A percentile compares a stretch with the other conserved stretches of the same genome.
These are phyloP conservation scores for Sugiyamaella smithiae DNA, from an alignment of 805 yeast species.

Conservation along the genomic window DNA sequence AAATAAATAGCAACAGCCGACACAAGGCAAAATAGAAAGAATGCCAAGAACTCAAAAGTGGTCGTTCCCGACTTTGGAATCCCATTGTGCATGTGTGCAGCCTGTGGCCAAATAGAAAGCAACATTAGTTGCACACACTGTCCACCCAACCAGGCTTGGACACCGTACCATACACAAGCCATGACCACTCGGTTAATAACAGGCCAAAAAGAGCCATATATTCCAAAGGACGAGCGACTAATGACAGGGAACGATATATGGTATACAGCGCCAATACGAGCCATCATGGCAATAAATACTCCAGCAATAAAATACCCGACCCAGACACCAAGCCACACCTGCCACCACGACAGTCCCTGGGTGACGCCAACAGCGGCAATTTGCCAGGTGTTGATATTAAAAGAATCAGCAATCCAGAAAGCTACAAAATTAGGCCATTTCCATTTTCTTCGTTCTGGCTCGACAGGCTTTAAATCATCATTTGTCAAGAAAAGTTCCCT, in stretches of 20 bases:
- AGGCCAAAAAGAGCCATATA: slow-evolving; percentile 86
- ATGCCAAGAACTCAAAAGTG: slow-evolving; percentile 68
- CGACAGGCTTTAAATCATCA: slow-evolving; percentile 77
- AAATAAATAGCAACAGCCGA: slow-evolving; percentile 79
- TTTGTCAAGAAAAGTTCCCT: slow-evolving; percentile 68
- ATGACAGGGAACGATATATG: slow-evolving; percentile 85
- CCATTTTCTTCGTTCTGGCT: slow-evolving; percentile 75
- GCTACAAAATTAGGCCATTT: slow-evolving; percentile 74
- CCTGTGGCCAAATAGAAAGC: slow-evolving; percentile 61
- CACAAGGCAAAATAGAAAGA: slow-evolving; percentile 77
- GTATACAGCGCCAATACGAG: slow-evolving; percentile 76
- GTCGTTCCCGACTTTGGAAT: slow-evolving; percentile 60
- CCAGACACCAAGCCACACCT: slow-evolving; percentile 87
- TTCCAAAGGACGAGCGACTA: slow-evolving; percentile 79
- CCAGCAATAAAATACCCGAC: slow-evolving; percentile 73
- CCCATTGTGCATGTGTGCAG: slow-evolving; percentile 42
- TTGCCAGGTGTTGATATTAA: slow-evolving; percentile 88
- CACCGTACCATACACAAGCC: slow-evolving; percentile 86
- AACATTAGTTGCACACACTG: slow-evolving; percentile 78
- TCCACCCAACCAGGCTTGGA: slow-evolving; percentile 82
- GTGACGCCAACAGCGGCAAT: slow-evolving; percentile 83
- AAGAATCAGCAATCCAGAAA: slow-evolving; percentile 88
- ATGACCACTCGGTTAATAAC: slow-evolving; percentile 82
- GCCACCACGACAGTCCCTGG: slow-evolving; percentile 86
- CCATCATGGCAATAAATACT: slow-evolving; percentile 62